Evolutionary conservation across 176 grass and related monocot genomes (phyloP).

Genomic region (Ananas comosus): DNA sequence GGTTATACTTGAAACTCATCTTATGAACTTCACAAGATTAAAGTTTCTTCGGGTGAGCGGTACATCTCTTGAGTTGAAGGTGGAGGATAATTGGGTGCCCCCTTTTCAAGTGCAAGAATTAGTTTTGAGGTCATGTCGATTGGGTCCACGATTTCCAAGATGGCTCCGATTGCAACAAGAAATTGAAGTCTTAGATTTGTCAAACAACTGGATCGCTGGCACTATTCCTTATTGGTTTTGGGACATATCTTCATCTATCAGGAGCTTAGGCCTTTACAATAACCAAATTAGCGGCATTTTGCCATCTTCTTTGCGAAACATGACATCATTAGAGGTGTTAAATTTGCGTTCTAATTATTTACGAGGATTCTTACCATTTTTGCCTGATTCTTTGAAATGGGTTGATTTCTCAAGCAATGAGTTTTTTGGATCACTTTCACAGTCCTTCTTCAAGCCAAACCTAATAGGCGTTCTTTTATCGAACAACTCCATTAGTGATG

Average conservation of each 20-base stretch:
- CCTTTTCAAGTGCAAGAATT: neutral
- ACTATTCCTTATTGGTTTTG: conserved; percentile 29
- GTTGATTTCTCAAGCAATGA: conserved; percentile 19
- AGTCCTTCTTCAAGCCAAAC: neutral
- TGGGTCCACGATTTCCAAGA: conserved; percentile 13
- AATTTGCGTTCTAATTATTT: conserved; percentile 8
- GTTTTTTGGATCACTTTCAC: neutral
- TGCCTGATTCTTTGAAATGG: neutral
- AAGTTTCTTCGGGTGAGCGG: rapidly evolving
- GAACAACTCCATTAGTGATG: conserved; percentile 25
- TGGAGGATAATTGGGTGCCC: conserved; percentile 23
- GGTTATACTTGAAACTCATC: conserved; percentile 13
- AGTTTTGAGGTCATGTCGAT: neutral
- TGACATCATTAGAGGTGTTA: neutral
- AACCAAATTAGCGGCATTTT: conserved; percentile 20
- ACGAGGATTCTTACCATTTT: neutral
- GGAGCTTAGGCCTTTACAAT: neutral
- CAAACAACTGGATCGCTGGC: conserved; percentile 23
- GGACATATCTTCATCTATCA: conserved; percentile 7
- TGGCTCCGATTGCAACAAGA: conserved; percentile 22
- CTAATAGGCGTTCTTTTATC: neutral
- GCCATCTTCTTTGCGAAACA: neutral
- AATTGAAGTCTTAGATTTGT: neutral
- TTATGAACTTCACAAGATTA: neutral
- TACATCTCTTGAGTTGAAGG: neutral